Conservation (phyloP, 345 rosid species). For the Brassica rapa region DNA sequence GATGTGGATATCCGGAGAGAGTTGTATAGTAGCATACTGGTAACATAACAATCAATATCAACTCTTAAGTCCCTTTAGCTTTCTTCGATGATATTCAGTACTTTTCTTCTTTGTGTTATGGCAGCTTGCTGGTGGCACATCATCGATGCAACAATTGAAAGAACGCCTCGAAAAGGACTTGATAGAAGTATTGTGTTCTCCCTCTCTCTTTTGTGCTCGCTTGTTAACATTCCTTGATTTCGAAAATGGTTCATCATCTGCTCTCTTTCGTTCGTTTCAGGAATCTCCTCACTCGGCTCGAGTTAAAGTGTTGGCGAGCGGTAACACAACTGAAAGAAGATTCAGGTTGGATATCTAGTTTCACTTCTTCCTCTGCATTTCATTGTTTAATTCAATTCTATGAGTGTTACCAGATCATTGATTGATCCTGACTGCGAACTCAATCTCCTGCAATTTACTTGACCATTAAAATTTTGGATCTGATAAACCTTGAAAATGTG, state of each 20-base stretch:
- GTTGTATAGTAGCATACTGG: slow-evolving; percentile 89
- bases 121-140: slow-evolving; percentile 98
- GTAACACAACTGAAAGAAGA: slow-evolving; percentile 85
- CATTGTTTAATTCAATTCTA: background rate
- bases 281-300: slow-evolving; percentile 99
- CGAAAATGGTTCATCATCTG: slow-evolving; percentile 1
- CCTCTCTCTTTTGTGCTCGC: background rate
- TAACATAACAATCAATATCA: slow-evolving; percentile 39
- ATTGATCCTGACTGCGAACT: background rate
- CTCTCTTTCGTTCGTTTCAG: slow-evolving; percentile 48
- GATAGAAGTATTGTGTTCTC: slow-evolving; percentile 63
- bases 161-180: slow-evolving; percentile 98
- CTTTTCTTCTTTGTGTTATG: slow-evolving; percentile 18
- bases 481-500: background rate
- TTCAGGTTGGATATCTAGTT: slow-evolving; percentile 61
- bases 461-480: background rate
- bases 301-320: slow-evolving; percentile 94
- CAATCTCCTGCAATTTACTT: background rate
- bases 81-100: slow-evolving; percentile 9
- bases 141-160: slow-evolving; percentile 98
- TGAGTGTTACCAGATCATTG: background rate
- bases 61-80: background rate
- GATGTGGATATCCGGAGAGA: slow-evolving; percentile 97
- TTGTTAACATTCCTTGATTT: background rate
- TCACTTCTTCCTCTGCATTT: slow-evolving; percentile 5